Percentiles rank a stretch among this genome's conserved stretches.
phyloP scores from a whole-genome alignment of 352 stramenopile species.

The Phytophthora macrochlamydospora region DNA sequence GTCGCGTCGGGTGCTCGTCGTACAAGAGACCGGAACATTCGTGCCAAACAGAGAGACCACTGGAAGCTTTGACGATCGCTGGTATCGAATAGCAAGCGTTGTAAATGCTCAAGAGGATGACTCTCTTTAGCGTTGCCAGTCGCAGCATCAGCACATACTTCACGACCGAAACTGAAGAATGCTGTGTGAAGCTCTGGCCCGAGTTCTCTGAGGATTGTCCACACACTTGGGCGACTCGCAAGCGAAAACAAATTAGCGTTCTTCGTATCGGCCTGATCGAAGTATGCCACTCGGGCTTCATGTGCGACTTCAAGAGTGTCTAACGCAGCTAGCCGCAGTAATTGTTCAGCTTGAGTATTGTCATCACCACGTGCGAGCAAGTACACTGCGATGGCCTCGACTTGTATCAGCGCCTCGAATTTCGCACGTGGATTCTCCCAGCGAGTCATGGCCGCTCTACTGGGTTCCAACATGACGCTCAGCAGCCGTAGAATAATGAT shows the following conservation, averaged over 20 bases:
- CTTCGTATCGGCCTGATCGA: conserved; percentile 3
- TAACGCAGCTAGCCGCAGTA: conserved; percentile 35
- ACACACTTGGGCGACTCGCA: conserved; percentile 26
- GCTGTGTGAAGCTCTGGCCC: conserved; percentile 27
- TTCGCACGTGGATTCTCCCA: conserved; percentile 44
- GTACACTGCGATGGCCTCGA: conserved; percentile 64
- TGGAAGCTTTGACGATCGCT: conserved; percentile 47
- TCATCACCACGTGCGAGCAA: conserved; percentile 54
- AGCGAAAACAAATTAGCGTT: conserved; percentile 15
- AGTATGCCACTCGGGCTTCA: conserved; percentile 10
- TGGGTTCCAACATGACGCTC: conserved; percentile 35
- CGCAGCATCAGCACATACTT: background rate
- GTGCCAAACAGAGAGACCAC: conserved; percentile 56
- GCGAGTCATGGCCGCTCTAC: conserved; percentile 14
- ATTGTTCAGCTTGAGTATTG: conserved; percentile 29
- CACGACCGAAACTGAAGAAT: conserved; percentile 38
- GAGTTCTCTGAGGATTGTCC: conserved; percentile 29
- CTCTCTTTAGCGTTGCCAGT: background rate
- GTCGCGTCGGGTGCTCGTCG: conserved; percentile 54
- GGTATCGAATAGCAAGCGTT: conserved; percentile 16
- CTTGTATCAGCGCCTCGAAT: conserved; percentile 63
- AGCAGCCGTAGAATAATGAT: conserved; percentile 41
- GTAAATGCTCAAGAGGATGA: conserved; percentile 6
- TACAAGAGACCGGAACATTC: conserved; percentile 49
- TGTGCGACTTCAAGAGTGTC: conserved; percentile 41